A percentile compares a stretch with the other conserved stretches of the same genome.
Conservation (phyloP, 371 early-diverging fungal species). For the Actinomortierella wolfii region DNA sequence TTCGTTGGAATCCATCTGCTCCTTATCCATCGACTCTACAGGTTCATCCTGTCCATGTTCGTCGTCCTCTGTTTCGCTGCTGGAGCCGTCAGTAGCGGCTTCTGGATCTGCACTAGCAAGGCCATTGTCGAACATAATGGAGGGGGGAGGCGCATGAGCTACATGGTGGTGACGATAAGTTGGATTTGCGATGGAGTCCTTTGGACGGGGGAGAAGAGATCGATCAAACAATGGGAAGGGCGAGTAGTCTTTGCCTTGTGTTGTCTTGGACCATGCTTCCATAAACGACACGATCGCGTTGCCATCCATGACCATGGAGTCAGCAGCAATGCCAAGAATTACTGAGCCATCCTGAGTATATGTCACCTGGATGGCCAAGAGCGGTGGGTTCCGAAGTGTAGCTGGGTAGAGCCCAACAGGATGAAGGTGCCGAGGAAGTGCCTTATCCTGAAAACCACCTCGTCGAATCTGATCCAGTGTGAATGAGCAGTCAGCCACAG, state of each 20-base stretch:
- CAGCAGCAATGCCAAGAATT: constrained; percentile 44
- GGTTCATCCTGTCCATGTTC: no score
- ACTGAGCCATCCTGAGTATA: constrained; percentile 37
- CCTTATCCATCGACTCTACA: constrained; percentile 1
- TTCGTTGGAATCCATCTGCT: constrained; percentile 31
- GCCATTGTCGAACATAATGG: constrained; percentile 5
- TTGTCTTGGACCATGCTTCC: constrained; percentile 44
- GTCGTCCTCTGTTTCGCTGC: constrained; percentile 17
- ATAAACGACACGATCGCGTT: constrained; percentile 37
- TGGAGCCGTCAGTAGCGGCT: constrained; percentile 3
- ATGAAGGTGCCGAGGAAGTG: constrained; percentile 33
- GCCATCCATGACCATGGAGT: constrained; percentile 40
- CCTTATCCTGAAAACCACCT: constrained; percentile 34
- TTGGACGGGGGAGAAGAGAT: constrained; percentile 8
- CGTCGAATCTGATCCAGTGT: constrained; percentile 28
- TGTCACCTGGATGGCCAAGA: constrained; percentile 38
- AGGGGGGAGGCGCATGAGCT: constrained; percentile 1
- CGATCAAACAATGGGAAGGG: constrained; percentile 35
- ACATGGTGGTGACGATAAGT: constrained; percentile 6
- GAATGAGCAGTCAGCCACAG: constrained; percentile 26
- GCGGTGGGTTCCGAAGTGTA: constrained; percentile 34
- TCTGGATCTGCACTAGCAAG: constrained; percentile 2
- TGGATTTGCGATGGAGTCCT: constrained; percentile 5
- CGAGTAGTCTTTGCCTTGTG: constrained; percentile 39
- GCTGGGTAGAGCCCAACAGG: constrained; percentile 46